These are phyloP conservation scores for Agrostemma githago DNA, from an alignment of 148 eudicot species.

Conservation along the genomic window DNA sequence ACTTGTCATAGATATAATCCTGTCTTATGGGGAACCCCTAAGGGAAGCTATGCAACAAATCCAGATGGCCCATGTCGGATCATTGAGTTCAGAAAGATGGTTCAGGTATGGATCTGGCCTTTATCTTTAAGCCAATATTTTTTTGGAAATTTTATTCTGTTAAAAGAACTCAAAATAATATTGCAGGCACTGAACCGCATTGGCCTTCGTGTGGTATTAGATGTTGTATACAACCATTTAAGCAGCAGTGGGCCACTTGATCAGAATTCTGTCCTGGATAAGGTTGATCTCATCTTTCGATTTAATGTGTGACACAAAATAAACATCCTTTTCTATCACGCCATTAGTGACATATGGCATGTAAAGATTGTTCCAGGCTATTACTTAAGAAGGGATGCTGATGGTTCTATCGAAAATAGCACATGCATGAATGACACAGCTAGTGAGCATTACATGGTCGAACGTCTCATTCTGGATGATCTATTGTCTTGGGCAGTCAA, in stretches of 20 bases:
- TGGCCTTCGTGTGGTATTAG: conserved; percentile 89
- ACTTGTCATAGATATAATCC: conserved; percentile 61
- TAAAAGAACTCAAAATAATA: conserved; percentile 6
- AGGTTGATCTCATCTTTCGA: conserved; percentile 37
- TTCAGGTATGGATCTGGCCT: conserved; percentile 51
- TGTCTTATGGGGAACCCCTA: conserved; percentile 95
- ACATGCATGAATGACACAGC: conserved; percentile 86
- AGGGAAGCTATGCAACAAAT: conserved; percentile 96
- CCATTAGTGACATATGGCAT: conserved; percentile 12
- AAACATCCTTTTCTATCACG: not conserved
- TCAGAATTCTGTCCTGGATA: conserved; percentile 83
- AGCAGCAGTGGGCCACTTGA: conserved; percentile 79
- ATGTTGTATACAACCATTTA: conserved; percentile 94
- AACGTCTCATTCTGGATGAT: conserved; percentile 86
- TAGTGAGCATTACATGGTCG: conserved; percentile 98
- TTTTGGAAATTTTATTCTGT: not conserved
- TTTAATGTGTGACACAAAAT: not conserved
- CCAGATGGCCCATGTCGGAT: conserved; percentile 72
- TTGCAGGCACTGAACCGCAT: conserved; percentile 74
- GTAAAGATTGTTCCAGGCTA: conserved; percentile 94
- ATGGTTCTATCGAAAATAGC: conserved; percentile 73
- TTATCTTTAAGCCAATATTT: conserved; percentile 1
- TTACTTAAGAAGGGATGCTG: conserved; percentile 68
- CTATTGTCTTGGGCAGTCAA: conserved; percentile 76
- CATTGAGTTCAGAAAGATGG: conserved; percentile 88